Base-by-base conservation (phyloP, 2,329 filamentous ascomycete genomes). In the Trichoderma harzianum region DNA sequence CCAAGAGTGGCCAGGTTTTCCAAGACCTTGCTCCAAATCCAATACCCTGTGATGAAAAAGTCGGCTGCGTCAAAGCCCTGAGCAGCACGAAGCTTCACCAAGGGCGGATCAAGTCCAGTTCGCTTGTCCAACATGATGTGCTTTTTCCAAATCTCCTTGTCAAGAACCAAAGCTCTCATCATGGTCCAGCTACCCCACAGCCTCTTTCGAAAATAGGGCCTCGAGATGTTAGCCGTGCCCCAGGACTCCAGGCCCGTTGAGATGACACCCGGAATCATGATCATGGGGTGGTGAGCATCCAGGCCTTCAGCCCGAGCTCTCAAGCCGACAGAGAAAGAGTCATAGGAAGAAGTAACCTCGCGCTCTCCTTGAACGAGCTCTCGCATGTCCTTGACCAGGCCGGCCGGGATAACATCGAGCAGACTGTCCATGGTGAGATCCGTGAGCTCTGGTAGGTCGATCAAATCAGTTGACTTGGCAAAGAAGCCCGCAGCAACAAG, bases 1-100 rank as follows among this genome's bases (percentile, higher is more conserved):
- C 96, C 96, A 72, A 99, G 92, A 0, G 94, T 96, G 0, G 96
- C 96, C 66, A 99, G 85, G 78, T 99, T 99, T 83, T 99, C 96
- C 64, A 99, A 86, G 73, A 99, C 98, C 83, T 98, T 98, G 83
- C 93, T 98, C 95, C 95, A 98, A 73, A 99, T 98, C 96, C 96
- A 99, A 83, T 99, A 99, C 11, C 90, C 90, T 0, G 90, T 92
- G 73, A 92, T 92, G 82, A 97, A 96, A 84, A 99, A 99, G 82
- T 99, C 96, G 12, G 96, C 95, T 3, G 96, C 96, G 81, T 99
- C 96, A 77, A 99, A 99, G 2, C 96, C 96, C 80, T 98, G 96
- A 0, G 96, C 95, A 10, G 96, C 94, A 47, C 96, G 90, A 24
- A 99, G 83, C 83, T 98, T 98, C 77, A 98, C 90, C 14, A 91